Percentiles rank a stretch among this genome's conserved stretches.
Evolutionary conservation across 108 stramenopile genomes (phyloP).

Genomic region (Nitzschia putrida): DNA sequence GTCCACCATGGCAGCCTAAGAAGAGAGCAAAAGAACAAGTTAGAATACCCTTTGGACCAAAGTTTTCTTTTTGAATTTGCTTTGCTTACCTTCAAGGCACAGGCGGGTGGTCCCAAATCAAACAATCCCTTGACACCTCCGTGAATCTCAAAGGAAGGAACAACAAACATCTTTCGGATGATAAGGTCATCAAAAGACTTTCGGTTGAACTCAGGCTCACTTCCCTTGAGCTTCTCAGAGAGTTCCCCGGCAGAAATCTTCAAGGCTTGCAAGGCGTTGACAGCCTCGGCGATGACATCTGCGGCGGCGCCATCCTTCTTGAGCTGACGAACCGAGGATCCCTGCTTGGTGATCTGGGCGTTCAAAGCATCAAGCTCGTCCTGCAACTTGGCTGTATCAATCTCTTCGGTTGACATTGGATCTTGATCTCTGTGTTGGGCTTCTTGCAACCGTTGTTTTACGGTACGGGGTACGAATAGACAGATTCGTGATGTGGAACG

Average conservation of each 20-base stretch:
- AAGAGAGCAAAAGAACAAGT: neutral
- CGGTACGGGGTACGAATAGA: too few species aligned
- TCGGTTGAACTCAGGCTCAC: slow-evolving; percentile 75
- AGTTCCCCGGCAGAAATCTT: slow-evolving; percentile 67
- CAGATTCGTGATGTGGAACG: too few species aligned
- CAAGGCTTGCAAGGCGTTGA: slow-evolving; percentile 71
- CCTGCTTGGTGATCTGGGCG: slow-evolving; percentile 86
- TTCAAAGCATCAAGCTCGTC: slow-evolving; percentile 84
- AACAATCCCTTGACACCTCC: slow-evolving; percentile 98
- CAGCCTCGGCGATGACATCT: slow-evolving; percentile 78
- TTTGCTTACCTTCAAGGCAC: slow-evolving; percentile 86
- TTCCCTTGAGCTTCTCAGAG: slow-evolving; percentile 46
- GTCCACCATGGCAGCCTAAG: slow-evolving; percentile 90
- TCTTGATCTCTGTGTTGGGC: neutral
- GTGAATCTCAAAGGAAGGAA: slow-evolving; percentile 99
- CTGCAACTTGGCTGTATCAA: slow-evolving; percentile 45
- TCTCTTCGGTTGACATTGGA: slow-evolving; percentile 15
- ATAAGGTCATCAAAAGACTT: slow-evolving; percentile 94
- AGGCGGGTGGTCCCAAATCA: slow-evolving; percentile 98
- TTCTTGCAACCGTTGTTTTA: neutral
- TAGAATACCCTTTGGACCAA: too few species aligned
- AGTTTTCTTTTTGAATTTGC: neutral
- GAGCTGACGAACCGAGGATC: slow-evolving; percentile 73
- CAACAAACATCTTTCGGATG: slow-evolving; percentile 98
- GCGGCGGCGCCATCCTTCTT: slow-evolving; percentile 86